Conservation (phyloP, 1,139 yeast genomes). For the Wickerhamomyces sp. region DNA sequence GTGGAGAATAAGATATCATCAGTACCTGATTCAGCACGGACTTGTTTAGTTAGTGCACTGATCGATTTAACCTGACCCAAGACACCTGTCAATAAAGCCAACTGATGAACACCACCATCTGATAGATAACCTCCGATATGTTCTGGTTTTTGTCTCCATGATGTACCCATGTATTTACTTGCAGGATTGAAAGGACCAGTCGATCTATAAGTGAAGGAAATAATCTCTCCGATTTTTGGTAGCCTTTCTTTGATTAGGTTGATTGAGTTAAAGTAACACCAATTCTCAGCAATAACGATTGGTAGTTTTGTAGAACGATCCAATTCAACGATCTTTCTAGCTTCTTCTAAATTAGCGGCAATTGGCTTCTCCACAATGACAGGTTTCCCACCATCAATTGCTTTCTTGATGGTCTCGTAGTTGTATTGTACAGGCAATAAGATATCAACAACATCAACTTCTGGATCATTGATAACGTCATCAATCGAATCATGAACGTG, state of each 20-base stretch:
- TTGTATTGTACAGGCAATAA: conserved; percentile 82
- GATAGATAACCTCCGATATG: conserved; percentile 88
- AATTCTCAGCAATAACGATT: conserved; percentile 76
- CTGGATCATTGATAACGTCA: conserved; percentile 53
- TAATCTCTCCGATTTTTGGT: conserved; percentile 68
- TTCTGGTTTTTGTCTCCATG: conserved; percentile 87
- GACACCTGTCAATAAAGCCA: conserved; percentile 80
- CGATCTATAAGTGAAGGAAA: conserved; percentile 71
- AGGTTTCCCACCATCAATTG: conserved; percentile 68
- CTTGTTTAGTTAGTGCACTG: conserved; percentile 70
- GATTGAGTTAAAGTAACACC: conserved; percentile 65
- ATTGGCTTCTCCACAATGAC: conserved; percentile 84
- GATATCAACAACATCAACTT: conserved; percentile 74
- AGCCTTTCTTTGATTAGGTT: conserved; percentile 47
- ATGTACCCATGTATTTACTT: conserved; percentile 62
- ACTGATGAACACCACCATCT: conserved; percentile 95
- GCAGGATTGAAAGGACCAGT: conserved; percentile 72
- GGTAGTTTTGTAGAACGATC: conserved; percentile 58
- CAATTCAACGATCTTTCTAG: conserved; percentile 67
- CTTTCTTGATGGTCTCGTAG: conserved; percentile 53
- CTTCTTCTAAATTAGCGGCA: conserved; percentile 79
- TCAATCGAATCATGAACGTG: conserved; percentile 66
- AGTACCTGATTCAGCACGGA: conserved; percentile 69
- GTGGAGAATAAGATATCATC: conserved; percentile 77
- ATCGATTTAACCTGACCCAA: conserved; percentile 68